Evolutionary conservation across 495 filamentous ascomycete species (phyloP).

Genomic region (Tuber indicum): DNA sequence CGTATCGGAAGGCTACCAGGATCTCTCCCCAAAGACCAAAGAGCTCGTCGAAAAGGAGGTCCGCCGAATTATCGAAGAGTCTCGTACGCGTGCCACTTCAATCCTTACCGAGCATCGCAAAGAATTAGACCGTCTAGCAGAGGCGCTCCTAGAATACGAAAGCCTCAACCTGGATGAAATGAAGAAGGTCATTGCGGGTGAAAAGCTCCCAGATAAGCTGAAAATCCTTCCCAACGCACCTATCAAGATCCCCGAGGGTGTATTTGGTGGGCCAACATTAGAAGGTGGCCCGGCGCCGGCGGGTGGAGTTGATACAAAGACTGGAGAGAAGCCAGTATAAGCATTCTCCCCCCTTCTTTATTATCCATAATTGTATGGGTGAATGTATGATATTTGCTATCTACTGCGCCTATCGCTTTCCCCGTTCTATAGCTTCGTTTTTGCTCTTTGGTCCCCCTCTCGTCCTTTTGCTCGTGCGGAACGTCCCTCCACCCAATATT

Average conservation of each 20-base stretch:
- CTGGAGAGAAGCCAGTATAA: conserved; percentile 19
- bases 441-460: background rate
- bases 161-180: conserved; percentile 82
- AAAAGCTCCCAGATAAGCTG: conserved; percentile 63
- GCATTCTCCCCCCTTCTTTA: conserved; percentile 6
- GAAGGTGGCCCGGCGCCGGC: conserved; percentile 15
- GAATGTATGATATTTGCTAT: background rate
- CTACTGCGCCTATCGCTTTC: background rate
- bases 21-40: conserved; percentile 75
- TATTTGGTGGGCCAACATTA: conserved; percentile 31
- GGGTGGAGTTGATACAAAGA: conserved; percentile 9
- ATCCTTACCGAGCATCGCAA: conserved; percentile 65
- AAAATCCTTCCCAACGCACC: conserved; percentile 46
- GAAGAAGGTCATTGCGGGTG: conserved; percentile 74
- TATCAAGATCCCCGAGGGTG: conserved; percentile 52
- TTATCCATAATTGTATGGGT: background rate
- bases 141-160: conserved; percentile 90
- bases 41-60: conserved; percentile 80
- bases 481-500: background rate
- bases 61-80: conserved; percentile 74
- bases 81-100: conserved; percentile 61
- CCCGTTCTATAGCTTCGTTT: background rate
- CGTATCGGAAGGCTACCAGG: conserved; percentile 67
- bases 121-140: conserved; percentile 78
- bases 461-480: background rate